Percentiles rank a stretch among this genome's conserved stretches.
Evolutionary conservation across 768 basidiomycete genomes (phyloP).

Genomic region (Exsudoporus frostii): DNA sequence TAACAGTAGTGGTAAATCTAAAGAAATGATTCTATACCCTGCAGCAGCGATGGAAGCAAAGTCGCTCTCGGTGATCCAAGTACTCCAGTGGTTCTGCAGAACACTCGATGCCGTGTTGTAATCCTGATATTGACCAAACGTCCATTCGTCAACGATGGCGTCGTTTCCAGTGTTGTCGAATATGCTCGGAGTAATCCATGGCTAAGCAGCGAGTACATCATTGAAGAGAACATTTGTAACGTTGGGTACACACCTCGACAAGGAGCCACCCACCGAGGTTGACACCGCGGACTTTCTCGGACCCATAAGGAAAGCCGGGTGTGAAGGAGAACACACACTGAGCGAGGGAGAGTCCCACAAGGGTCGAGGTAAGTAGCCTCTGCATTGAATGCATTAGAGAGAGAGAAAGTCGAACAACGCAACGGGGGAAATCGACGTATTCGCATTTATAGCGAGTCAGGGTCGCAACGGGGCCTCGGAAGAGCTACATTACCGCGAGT

Average conservation of each 20-base stretch:
- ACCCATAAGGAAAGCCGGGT: conserved; percentile 71
- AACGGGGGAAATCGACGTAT: background rate
- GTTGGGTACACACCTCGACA: conserved; percentile 39
- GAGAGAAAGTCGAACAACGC: conserved; percentile 41
- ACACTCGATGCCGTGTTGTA: conserved; percentile 43
- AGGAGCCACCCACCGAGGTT: conserved; percentile 73
- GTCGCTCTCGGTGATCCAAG: conserved; percentile 82
- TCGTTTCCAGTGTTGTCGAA: conserved; percentile 54
- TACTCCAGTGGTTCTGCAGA: conserved; percentile 71
- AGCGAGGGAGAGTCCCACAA: conserved; percentile 30
- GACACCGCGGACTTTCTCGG: conserved; percentile 74
- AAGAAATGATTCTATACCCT: conserved; percentile 46
- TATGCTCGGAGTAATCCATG: conserved; percentile 77
- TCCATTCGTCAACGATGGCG: conserved; percentile 73
- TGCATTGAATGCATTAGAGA: conserved; percentile 37
- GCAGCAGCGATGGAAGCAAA: conserved; percentile 72
- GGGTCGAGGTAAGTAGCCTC: conserved; percentile 11
- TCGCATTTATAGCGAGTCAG: conserved; percentile 13
- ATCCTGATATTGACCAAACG: conserved; percentile 65
- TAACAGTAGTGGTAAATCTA: background rate
- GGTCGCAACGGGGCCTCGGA: background rate
- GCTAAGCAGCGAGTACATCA: conserved; percentile 50
- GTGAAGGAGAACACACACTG: conserved; percentile 33
- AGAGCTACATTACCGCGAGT: conserved; percentile 8
- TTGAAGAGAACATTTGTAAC: background rate